These are phyloP conservation scores for Westerdykella ornata DNA, from an alignment of 2,329 filamentous ascomycete genomes.

Conservation along the genomic window DNA sequence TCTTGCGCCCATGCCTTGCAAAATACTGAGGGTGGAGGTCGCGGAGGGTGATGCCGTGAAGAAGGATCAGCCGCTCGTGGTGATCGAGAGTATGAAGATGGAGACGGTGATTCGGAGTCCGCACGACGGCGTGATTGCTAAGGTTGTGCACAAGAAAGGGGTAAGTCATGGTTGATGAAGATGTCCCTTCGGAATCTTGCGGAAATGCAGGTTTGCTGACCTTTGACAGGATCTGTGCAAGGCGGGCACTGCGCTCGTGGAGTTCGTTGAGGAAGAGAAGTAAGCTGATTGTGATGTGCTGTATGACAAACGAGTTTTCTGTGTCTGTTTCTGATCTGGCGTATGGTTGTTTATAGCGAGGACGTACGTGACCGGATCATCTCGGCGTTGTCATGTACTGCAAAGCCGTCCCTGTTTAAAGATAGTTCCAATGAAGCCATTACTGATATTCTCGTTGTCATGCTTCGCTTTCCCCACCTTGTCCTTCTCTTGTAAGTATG, in stretches of 20 bases:
- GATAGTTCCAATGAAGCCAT: too few relatives aligned
- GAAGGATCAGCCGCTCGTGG: conserved; percentile 80
- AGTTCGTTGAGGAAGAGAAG: conserved; percentile 34
- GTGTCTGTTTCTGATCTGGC: too few relatives aligned
- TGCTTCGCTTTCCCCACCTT: too few relatives aligned
- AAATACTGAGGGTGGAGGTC: conserved; percentile 86
- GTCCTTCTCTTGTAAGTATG: too few relatives aligned
- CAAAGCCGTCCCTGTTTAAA: too few relatives aligned
- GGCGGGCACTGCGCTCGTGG: conserved; percentile 43
- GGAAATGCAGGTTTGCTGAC: conserved; percentile 7
- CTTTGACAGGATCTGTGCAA: conserved; percentile 33
- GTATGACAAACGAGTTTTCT: too few relatives aligned
- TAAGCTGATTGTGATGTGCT: background rate
- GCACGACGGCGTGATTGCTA: conserved; percentile 42
- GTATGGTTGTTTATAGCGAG: too few relatives aligned
- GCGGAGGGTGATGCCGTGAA: conserved; percentile 71
- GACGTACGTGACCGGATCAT: too few relatives aligned
- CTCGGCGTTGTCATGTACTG: too few relatives aligned
- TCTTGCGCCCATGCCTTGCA: conserved; percentile 93
- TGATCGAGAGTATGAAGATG: conserved; percentile 54
- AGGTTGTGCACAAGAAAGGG: conserved; percentile 45
- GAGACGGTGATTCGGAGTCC: conserved; percentile 50
- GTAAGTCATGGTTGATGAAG: conserved; percentile 34
- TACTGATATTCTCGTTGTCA: too few relatives aligned
- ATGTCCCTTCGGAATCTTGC: background rate